These are phyloP conservation scores for Eucalyptus marginata DNA, from an alignment of 345 rosid genomes.

Conservation along the genomic window DNA sequence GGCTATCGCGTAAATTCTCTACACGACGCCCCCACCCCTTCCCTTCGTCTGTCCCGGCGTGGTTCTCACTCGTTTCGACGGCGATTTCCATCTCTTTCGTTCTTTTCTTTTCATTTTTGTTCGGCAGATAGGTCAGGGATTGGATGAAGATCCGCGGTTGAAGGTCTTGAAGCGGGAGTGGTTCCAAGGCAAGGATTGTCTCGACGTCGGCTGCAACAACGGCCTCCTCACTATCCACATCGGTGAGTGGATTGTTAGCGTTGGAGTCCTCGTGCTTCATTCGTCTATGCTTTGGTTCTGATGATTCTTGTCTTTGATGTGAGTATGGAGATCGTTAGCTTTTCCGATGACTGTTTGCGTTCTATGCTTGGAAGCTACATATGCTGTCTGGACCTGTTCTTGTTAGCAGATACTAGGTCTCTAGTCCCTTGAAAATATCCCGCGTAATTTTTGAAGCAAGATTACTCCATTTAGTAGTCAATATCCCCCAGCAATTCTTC, in stretches of 20 bases:
- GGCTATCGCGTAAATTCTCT: slow-evolving; percentile 63
- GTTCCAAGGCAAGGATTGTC: slow-evolving; percentile 73
- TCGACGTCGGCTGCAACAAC: slow-evolving; percentile 89
- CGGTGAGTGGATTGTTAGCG: slow-evolving; percentile 17
- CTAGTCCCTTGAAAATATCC: neutral
- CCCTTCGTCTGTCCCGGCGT: neutral
- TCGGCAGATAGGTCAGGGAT: slow-evolving; percentile 45
- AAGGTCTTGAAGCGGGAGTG: slow-evolving; percentile 69
- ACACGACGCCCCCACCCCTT: neutral
- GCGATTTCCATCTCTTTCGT: neutral
- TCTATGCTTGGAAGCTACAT: neutral
- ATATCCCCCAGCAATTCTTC: neutral
- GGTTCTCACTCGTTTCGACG: neutral
- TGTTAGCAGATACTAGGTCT: neutral
- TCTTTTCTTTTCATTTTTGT: neutral
- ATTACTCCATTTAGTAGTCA: neutral
- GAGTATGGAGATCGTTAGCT: neutral
- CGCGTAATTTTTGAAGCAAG: neutral
- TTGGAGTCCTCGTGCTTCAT: neutral
- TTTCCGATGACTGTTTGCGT: neutral
- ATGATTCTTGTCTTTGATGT: neutral
- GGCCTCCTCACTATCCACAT: slow-evolving; percentile 72
- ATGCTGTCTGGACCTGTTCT: neutral
- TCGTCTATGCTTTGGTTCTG: neutral
- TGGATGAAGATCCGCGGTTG: slow-evolving; percentile 79